These are phyloP conservation scores for Zarea fungicola DNA, from an alignment of 2,329 filamentous ascomycete species.

Conservation along the genomic window DNA sequence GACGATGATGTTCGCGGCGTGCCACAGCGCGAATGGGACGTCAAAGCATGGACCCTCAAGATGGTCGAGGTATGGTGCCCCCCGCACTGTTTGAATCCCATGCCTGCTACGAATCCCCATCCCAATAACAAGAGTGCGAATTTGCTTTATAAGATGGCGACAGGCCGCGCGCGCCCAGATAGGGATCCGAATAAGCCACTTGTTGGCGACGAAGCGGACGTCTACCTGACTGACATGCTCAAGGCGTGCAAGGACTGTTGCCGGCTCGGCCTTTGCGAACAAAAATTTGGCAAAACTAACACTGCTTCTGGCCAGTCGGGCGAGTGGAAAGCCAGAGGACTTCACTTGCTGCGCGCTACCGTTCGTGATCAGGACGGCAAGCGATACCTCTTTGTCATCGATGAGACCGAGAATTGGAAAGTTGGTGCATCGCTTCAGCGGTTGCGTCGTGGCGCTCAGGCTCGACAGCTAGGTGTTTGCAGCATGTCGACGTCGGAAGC, in stretches of 20 bases:
- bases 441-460: constrained; percentile 55
- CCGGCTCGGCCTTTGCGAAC: constrained; percentile 46
- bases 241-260: constrained; percentile 61
- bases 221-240: constrained; percentile 57
- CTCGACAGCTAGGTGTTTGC: constrained; percentile 53
- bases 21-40: constrained; percentile 95
- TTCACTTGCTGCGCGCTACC: constrained; percentile 59
- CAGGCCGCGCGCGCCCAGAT: constrained; percentile 41
- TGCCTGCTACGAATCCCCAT: constrained; percentile 33
- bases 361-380: constrained; percentile 63
- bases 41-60: constrained; percentile 97
- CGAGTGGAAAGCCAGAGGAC: constrained; percentile 48
- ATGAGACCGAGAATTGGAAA: constrained; percentile 65
- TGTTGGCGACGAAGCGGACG: constrained; percentile 60
- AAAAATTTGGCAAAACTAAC: constrained; percentile 40
- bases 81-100: constrained; percentile 51
- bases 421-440: constrained; percentile 56
- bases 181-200: constrained; percentile 47
- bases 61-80: constrained; percentile 83
- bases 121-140: constrained; percentile 37
- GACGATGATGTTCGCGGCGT: constrained; percentile 91
- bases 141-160: constrained; percentile 43
- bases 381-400: constrained; percentile 59
- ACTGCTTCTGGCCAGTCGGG: constrained; percentile 42
- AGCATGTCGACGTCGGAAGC: constrained; percentile 51